Evolutionary conservation across 768 basidiomycete genomes (phyloP).

Genomic region (Boletus fagicola): DNA sequence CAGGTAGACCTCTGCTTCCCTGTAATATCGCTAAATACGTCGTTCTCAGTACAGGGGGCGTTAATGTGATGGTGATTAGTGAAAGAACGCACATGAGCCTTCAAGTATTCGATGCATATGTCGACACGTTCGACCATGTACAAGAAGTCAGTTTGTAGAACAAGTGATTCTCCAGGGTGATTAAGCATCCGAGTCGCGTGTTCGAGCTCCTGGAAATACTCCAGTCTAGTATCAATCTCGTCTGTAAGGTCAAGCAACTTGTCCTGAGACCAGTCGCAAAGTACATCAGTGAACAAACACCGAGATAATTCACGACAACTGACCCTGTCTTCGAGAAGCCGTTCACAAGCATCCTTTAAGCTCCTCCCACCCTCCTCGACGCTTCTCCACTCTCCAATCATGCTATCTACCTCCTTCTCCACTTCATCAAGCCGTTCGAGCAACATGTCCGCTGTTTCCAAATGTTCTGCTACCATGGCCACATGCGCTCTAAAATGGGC

Average conservation of each 20-base stretch:
- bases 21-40: constrained; percentile 71
- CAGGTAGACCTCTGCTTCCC: constrained; percentile 92
- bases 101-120: constrained; percentile 89
- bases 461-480: constrained; percentile 68
- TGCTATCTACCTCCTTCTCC: constrained; percentile 69
- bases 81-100: constrained; percentile 65
- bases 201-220: constrained; percentile 95
- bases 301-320: constrained; percentile 26
- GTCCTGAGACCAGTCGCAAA: constrained; percentile 48
- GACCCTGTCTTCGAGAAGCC: constrained; percentile 85
- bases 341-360: constrained; percentile 88
- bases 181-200: constrained; percentile 92
- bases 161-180: constrained; percentile 88
- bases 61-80: background rate
- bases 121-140: constrained; percentile 97
- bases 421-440: constrained; percentile 71
- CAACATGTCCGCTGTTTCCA: constrained; percentile 74
- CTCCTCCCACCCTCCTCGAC: constrained; percentile 94
- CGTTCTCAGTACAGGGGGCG: constrained; percentile 1
- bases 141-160: constrained; percentile 86
- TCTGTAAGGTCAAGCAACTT: constrained; percentile 73
- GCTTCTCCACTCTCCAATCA: constrained; percentile 80
- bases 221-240: constrained; percentile 76
- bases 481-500: constrained; percentile 88
- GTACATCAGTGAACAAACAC: background rate